Percentiles rank a stretch among this genome's conserved stretches.
Conservation (phyloP, 768 basidiomycete genomes). For the Collybia sordida region DNA sequence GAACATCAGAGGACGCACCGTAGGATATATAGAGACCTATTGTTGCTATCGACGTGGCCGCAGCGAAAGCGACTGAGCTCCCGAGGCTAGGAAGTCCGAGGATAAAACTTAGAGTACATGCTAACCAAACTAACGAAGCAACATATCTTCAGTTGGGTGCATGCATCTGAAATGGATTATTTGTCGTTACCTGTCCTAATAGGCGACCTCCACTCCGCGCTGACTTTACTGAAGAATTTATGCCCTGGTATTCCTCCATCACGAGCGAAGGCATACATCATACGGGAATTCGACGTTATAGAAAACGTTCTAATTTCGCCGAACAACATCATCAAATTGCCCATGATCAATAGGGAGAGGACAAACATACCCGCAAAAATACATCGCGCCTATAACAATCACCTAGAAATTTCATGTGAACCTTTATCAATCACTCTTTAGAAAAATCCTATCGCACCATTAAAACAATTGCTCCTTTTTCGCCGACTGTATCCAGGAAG, state of each 20-base stretch:
- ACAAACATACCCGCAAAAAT: constrained; percentile 59
- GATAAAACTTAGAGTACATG: constrained; percentile 72
- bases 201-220: constrained; percentile 56
- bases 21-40: constrained; percentile 80
- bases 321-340: not conserved
- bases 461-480: constrained; percentile 69
- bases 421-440: not conserved
- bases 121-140: constrained; percentile 63
- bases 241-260: constrained; percentile 75
- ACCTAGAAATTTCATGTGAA: constrained; percentile 31
- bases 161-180: constrained; percentile 5
- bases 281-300: constrained; percentile 74
- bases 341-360: not conserved
- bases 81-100: constrained; percentile 75
- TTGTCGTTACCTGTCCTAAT: constrained; percentile 66
- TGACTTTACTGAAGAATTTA: constrained; percentile 65
- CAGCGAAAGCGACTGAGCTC: constrained; percentile 66
- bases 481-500: constrained; percentile 73
- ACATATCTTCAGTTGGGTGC: not conserved
- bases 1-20: constrained; percentile 32
- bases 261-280: constrained; percentile 82
- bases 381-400: constrained; percentile 72
- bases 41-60: constrained; percentile 63
- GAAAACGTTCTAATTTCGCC: constrained; percentile 58
- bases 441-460: constrained; percentile 44